Evolutionary conservation across 2,329 filamentous ascomycete genomes (phyloP).

Genomic region (Thielaviopsis punctulata): DNA sequence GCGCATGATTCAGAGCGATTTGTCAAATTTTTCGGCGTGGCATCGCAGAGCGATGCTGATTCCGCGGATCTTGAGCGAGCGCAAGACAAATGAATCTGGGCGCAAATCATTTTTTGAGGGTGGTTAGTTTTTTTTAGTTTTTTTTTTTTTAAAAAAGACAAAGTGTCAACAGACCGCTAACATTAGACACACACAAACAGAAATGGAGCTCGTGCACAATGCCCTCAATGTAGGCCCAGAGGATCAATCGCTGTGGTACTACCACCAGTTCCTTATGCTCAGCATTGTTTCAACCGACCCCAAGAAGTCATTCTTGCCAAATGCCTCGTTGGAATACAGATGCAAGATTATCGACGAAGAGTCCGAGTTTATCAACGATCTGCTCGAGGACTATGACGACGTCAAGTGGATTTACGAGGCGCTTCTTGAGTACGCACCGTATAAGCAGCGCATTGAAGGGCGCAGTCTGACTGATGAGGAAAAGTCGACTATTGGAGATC

Average conservation of each 20-base stretch:
- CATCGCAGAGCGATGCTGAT: slow-evolving; percentile 80
- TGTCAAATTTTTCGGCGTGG: slow-evolving; percentile 97
- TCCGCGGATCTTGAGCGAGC: slow-evolving; percentile 54
- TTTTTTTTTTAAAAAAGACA: not conserved
- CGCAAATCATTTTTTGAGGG: slow-evolving; percentile 55
- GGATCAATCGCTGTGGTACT: slow-evolving; percentile 94
- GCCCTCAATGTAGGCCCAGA: slow-evolving; percentile 80
- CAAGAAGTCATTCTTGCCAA: slow-evolving; percentile 43
- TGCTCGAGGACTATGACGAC: slow-evolving; percentile 40
- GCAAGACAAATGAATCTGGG: slow-evolving; percentile 42
- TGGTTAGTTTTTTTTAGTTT: slow-evolving; percentile 26
- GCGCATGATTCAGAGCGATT: slow-evolving; percentile 65
- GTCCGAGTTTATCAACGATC: slow-evolving; percentile 53
- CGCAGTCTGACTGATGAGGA: slow-evolving; percentile 23
- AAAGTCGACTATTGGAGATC: slow-evolving; percentile 14
- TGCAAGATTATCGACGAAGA: slow-evolving; percentile 50
- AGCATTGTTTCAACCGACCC: slow-evolving; percentile 38
- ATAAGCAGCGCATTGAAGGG: slow-evolving; percentile 36
- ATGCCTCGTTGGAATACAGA: slow-evolving; percentile 44
- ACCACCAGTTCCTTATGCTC: slow-evolving; percentile 74
- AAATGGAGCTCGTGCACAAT: slow-evolving; percentile 58
- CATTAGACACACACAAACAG: slow-evolving; percentile 21
- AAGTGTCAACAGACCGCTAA: not conserved
- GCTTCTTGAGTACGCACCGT: slow-evolving; percentile 55
- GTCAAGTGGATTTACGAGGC: slow-evolving; percentile 81